These are phyloP conservation scores for Halenospora varia DNA, from an alignment of 495 filamentous ascomycete species.

Conservation along the genomic window DNA sequence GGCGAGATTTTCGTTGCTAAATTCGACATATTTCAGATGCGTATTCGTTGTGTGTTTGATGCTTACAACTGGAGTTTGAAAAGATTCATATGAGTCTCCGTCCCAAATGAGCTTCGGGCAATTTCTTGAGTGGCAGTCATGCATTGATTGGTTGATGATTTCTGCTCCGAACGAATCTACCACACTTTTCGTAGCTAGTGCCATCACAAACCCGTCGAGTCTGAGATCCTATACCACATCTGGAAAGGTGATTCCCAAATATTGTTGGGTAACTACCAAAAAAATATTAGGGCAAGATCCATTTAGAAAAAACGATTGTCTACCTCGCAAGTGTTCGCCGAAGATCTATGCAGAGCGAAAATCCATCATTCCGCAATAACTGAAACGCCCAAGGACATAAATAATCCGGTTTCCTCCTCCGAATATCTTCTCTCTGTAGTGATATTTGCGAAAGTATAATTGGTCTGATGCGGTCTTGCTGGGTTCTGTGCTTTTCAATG, in stretches of 20 bases:
- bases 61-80: background rate
- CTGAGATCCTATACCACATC: background rate
- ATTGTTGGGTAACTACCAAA: background rate
- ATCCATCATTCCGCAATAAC: background rate
- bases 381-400: background rate
- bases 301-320: background rate
- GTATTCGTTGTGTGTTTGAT: background rate
- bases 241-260: background rate
- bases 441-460: background rate
- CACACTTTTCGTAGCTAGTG: background rate
- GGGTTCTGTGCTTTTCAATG: background rate
- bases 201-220: background rate
- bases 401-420: background rate
- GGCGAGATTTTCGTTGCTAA: background rate
- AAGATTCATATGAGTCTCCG: background rate
- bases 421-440: background rate
- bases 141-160: background rate
- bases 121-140: background rate
- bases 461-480: background rate
- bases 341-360: background rate
- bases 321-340: background rate
- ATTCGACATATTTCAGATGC: background rate
- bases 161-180: background rate
- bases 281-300: background rate
- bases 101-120: background rate